Evolutionary conservation across 1,139 yeast genomes (phyloP).

Genomic region (Nakaseomyces sp.): DNA sequence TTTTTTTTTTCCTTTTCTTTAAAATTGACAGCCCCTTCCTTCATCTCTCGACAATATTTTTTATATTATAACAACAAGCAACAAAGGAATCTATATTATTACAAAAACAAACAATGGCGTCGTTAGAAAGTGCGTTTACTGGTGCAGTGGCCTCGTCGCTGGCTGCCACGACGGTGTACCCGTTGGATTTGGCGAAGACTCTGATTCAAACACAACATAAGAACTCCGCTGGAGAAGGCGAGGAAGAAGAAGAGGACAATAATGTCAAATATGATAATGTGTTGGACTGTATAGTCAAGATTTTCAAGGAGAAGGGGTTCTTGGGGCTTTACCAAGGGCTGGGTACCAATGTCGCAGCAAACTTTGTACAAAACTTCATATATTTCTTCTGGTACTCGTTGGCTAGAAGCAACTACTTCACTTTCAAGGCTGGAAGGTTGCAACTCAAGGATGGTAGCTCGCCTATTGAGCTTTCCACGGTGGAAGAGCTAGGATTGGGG

Average conservation of each 20-base stretch:
- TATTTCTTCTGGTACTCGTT: constrained; percentile 84
- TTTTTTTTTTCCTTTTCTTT: not conserved
- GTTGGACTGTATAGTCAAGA: constrained; percentile 52
- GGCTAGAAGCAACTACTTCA: constrained; percentile 51
- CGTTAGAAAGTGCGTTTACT: constrained; percentile 67
- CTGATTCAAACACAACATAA: constrained; percentile 55
- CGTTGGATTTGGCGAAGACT: constrained; percentile 65
- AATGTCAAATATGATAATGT: constrained; percentile 48
- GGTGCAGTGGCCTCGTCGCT: constrained; percentile 80
- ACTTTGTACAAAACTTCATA: constrained; percentile 73
- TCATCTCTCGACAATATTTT: no score
- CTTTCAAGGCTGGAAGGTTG: constrained; percentile 32
- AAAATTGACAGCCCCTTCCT: no score
- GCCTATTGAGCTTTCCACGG: constrained; percentile 36
- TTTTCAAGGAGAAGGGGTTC: constrained; percentile 57
- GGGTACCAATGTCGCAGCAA: constrained; percentile 58
- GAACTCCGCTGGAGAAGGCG: constrained; percentile 9
- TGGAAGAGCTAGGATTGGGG: constrained; percentile 68
- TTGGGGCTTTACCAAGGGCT: constrained; percentile 70
- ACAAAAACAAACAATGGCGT: constrained; percentile 37
- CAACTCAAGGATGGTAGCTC: not conserved
- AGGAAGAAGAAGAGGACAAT: constrained; percentile 12
- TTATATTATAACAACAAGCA: no score
- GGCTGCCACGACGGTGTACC: constrained; percentile 74
- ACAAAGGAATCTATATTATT: no score